Evolutionary conservation across 441 rosid genomes (phyloP).

Genomic region (Euphorbia schlechtendalii): DNA sequence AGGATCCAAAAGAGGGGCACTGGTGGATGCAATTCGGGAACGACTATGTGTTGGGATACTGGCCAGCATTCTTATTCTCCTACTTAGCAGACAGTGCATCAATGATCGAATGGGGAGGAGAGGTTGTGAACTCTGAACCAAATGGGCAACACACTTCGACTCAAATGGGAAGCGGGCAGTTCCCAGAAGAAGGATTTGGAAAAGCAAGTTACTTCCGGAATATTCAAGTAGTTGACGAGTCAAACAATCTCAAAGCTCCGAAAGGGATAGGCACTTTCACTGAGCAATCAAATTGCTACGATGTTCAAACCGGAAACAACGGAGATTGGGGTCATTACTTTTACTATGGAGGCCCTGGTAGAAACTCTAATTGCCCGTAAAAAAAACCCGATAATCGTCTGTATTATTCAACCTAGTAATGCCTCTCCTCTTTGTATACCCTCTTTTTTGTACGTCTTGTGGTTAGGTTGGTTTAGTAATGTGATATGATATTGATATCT

Average conservation of each 20-base stretch:
- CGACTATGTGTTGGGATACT: constrained; percentile 75
- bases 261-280: constrained; percentile 83
- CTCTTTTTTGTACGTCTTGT: constrained; percentile 1
- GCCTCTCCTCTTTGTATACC: constrained; percentile 16
- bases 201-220: constrained; percentile 90
- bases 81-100: constrained; percentile 88
- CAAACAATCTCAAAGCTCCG: constrained; percentile 91
- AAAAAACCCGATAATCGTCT: constrained; percentile 11
- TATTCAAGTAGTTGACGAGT: constrained; percentile 78
- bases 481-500: no score
- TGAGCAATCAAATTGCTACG: constrained; percentile 87
- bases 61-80: constrained; percentile 95
- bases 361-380: constrained; percentile 67
- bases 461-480: constrained; percentile 40
- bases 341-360: constrained; percentile 98
- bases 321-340: constrained; percentile 98
- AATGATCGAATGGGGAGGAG: constrained; percentile 99
- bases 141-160: constrained; percentile 85
- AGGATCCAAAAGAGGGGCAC: constrained; percentile 97
- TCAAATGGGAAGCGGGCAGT: constrained; percentile 94
- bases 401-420: constrained; percentile 55
- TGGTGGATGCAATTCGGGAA: constrained; percentile 99
- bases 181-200: constrained; percentile 94
- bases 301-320: constrained; percentile 77
- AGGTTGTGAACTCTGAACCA: constrained; percentile 83